Evolutionary conservation across 176 grass and related monocot species (phyloP).

Genomic region (Avena atlantica): DNA sequence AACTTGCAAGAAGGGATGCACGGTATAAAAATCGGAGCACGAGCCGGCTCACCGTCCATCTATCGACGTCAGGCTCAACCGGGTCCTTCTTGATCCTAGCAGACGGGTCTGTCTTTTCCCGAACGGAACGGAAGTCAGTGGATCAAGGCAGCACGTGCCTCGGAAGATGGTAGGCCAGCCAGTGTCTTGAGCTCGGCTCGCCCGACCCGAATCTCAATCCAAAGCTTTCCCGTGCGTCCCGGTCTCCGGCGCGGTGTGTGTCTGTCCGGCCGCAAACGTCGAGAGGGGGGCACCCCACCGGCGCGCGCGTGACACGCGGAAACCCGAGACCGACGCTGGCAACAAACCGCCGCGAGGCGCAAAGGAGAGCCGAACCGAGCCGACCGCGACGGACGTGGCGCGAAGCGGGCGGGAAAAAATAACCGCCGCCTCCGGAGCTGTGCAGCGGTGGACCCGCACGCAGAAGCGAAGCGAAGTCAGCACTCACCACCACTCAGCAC

Average conservation of each 20-base stretch:
- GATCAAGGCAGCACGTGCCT: not conserved
- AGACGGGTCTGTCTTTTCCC: not conserved
- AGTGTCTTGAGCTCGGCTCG: not conserved
- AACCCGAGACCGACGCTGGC: not conserved
- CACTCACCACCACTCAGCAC: not conserved
- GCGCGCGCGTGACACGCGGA: not conserved
- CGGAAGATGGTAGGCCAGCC: not conserved
- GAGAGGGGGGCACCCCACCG: not conserved
- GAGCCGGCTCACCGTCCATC: not conserved
- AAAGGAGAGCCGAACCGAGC: not conserved
- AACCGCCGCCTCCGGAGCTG: not conserved
- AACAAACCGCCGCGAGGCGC: not conserved
- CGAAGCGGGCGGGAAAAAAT: not conserved
- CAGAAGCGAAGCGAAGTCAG: not conserved
- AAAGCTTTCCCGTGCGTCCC: not conserved
- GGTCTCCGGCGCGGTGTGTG: not conserved
- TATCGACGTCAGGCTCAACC: not conserved
- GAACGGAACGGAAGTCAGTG: not conserved
- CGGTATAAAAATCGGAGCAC: not conserved
- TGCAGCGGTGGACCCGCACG: not conserved
- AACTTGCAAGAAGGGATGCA: not conserved
- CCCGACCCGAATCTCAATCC: not conserved
- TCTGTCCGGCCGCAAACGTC: not conserved
- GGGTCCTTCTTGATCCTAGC: not conserved
- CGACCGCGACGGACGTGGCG: not conserved